A percentile compares a stretch with the other conserved stretches of the same genome.
Evolutionary conservation across 148 eudicot genomes (phyloP).

Genomic region (Chenopodium formosanum): DNA sequence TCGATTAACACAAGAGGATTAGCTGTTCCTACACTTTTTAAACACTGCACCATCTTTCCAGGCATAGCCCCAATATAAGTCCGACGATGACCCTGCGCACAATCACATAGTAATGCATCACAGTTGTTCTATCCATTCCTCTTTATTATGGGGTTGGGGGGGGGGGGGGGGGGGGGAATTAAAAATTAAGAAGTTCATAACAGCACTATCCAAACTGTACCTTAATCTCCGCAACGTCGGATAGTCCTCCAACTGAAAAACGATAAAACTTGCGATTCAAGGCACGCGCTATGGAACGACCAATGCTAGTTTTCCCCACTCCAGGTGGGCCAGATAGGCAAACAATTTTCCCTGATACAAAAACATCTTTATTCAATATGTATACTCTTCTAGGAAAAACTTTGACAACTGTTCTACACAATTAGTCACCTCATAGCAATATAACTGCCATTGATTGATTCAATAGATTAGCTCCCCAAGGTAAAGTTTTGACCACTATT

Average conservation of each 20-base stretch:
- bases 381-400: background rate
- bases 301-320: slow-evolving; percentile 98
- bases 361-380: background rate
- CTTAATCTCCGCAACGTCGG: slow-evolving; percentile 99
- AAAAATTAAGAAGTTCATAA: background rate
- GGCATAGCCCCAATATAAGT: slow-evolving; percentile 99
- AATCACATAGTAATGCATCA: slow-evolving; percentile 9
- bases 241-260: slow-evolving; percentile 97
- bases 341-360: slow-evolving; percentile 69
- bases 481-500: background rate
- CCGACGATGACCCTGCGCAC: slow-evolving; percentile 90
- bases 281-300: slow-evolving; percentile 98
- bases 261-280: slow-evolving; percentile 93
- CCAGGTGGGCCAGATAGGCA: slow-evolving; percentile 99
- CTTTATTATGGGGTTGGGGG: background rate
- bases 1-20: slow-evolving; percentile 98
- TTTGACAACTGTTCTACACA: background rate
- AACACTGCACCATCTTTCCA: slow-evolving; percentile 95
- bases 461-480: background rate
- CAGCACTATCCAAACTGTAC: slow-evolving; percentile 30
- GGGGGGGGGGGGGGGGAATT: background rate
- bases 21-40: slow-evolving; percentile 91
- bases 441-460: background rate
- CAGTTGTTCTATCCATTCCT: background rate
- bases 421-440: background rate